Conservation (phyloP, 139 green algal species). For the Eudorina sp. region DNA sequence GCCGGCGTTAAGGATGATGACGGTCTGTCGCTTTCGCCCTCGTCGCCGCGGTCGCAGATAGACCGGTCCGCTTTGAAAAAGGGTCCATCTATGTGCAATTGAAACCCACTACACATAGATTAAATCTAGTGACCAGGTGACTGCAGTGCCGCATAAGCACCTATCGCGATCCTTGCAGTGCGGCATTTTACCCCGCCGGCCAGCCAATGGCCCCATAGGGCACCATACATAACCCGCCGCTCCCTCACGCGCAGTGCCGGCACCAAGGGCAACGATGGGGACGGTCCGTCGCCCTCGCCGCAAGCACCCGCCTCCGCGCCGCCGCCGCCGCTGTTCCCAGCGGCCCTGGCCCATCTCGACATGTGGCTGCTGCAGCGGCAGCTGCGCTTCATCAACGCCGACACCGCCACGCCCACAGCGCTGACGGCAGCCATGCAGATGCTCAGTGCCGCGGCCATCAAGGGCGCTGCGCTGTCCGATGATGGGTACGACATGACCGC, state of each 20-base stretch:
- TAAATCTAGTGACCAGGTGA: too few relatives aligned
- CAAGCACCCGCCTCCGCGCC: too few relatives aligned
- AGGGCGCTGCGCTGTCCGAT: slow-evolving; percentile 51
- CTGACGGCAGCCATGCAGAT: slow-evolving; percentile 54
- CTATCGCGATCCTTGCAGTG: neutral
- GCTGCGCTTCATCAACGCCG: neutral
- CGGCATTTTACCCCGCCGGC: neutral
- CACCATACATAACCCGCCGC: neutral
- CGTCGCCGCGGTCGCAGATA: too few relatives aligned
- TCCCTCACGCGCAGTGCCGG: neutral
- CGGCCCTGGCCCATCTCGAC: slow-evolving; percentile 50
- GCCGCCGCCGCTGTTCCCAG: neutral
- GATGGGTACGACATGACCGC: slow-evolving; percentile 27
- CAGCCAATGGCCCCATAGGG: too few relatives aligned
- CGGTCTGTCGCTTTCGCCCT: too few relatives aligned
- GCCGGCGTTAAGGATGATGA: too few relatives aligned
- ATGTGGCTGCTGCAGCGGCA: slow-evolving; percentile 60
- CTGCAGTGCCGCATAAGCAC: neutral
- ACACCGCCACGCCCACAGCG: neutral
- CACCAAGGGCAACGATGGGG: too few relatives aligned
- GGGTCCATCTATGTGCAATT: too few relatives aligned
- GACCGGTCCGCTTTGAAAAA: too few relatives aligned
- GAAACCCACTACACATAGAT: too few relatives aligned
- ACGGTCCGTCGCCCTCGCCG: too few relatives aligned
- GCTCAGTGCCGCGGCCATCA: slow-evolving; percentile 44